These are phyloP conservation scores for Heterobasidion annosum DNA, from an alignment of 1,284 basidiomycete genomes.

Conservation along the genomic window DNA sequence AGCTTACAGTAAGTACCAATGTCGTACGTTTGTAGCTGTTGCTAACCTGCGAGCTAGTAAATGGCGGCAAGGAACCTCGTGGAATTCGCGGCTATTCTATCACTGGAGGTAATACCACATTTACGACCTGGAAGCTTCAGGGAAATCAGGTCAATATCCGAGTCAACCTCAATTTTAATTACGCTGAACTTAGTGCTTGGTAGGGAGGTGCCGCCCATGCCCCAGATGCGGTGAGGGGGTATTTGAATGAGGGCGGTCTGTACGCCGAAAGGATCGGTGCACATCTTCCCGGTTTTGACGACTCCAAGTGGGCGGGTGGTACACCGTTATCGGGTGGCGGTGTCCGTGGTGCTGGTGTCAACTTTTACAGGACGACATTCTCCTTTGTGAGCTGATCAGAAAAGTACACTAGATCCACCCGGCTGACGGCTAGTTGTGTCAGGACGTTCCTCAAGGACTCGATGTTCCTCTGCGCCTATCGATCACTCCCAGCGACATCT, in stretches of 20 bases:
- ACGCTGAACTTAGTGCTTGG: not conserved
- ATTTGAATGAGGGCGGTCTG: not conserved
- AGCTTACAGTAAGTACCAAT: not conserved
- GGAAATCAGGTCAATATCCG: not conserved
- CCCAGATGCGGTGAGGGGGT: not conserved
- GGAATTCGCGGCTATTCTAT: conserved; percentile 41
- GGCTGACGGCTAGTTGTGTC: conserved; percentile 34
- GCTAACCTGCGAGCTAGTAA: conserved; percentile 19
- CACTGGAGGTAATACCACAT: conserved; percentile 29
- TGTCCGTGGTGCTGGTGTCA: not conserved
- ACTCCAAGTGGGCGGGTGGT: not conserved
- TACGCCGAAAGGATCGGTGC: not conserved
- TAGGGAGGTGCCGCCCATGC: not conserved
- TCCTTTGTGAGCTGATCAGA: not conserved
- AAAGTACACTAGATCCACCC: not conserved
- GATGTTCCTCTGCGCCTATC: conserved; percentile 36
- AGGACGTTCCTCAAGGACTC: conserved; percentile 13
- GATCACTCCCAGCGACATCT: conserved; percentile 30
- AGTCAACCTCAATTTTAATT: no score
- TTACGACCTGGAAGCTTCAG: conserved; percentile 30
- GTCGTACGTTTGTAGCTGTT: not conserved
- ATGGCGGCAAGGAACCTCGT: conserved; percentile 40
- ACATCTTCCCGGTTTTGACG: not conserved
- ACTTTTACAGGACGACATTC: not conserved
- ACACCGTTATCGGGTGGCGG: not conserved